Percentiles rank a stretch among this genome's conserved stretches.
These are phyloP conservation scores for Cryptococcus sp. DNA, from an alignment of 1,284 basidiomycete genomes.

Conservation along the genomic window DNA sequence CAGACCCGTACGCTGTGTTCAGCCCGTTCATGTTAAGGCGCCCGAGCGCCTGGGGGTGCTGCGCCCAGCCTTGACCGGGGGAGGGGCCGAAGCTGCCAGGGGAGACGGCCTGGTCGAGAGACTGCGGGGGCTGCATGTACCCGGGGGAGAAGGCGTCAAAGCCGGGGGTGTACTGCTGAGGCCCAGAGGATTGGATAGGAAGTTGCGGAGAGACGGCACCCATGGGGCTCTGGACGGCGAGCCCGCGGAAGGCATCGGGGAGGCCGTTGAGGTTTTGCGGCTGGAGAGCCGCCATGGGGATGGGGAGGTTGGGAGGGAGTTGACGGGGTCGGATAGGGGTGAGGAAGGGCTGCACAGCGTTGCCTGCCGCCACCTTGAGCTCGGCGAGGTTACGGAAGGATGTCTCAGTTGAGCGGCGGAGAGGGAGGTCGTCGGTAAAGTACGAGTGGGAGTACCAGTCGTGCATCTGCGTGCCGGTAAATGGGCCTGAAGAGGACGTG, in stretches of 20 bases:
- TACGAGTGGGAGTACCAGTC: slow-evolving; percentile 92
- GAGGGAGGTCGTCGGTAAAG: slow-evolving; percentile 78
- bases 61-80: slow-evolving; percentile 15
- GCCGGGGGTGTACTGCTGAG: slow-evolving; percentile 10
- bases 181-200: slow-evolving; percentile 4
- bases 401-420: slow-evolving; percentile 62
- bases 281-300: slow-evolving; percentile 32
- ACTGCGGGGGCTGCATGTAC: slow-evolving; percentile 12
- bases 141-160: slow-evolving; percentile 14
- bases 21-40: slow-evolving; percentile 11
- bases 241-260: slow-evolving; percentile 35
- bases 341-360: slow-evolving; percentile 47
- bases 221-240: slow-evolving; percentile 22
- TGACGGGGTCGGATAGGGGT: slow-evolving; percentile 39
- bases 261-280: slow-evolving; percentile 22
- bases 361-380: slow-evolving; percentile 44
- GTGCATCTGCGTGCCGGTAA: slow-evolving; percentile 87
- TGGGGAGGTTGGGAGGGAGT: slow-evolving; percentile 43
- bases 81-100: slow-evolving; percentile 17
- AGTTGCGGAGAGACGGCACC: slow-evolving; percentile 10
- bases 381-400: slow-evolving; percentile 48
- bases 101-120: slow-evolving; percentile 10
- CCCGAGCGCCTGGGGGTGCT: slow-evolving; percentile 10
- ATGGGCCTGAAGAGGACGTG: slow-evolving; percentile 65
- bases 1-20: slow-evolving; percentile 13